Percentiles rank a stretch among this genome's conserved stretches.
These are phyloP conservation scores for Chenopodium quinoa DNA, from an alignment of 148 eudicot species.

Conservation along the genomic window DNA sequence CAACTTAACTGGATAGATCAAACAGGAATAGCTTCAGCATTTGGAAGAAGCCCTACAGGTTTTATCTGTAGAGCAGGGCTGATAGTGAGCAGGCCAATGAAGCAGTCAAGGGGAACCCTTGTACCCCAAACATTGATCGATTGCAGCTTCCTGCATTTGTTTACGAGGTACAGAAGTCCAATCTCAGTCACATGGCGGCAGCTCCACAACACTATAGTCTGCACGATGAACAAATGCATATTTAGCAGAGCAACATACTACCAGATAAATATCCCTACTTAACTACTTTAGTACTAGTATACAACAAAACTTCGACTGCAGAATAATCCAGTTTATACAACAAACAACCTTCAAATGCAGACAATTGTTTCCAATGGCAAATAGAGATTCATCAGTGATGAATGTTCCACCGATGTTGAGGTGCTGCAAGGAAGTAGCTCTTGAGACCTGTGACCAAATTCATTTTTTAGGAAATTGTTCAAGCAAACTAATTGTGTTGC, in stretches of 20 bases:
- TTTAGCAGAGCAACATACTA: too few relatives aligned
- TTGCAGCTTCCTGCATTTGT: conserved; percentile 59
- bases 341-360: conserved; percentile 56
- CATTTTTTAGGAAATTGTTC: neutral
- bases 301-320: neutral
- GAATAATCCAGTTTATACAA: neutral
- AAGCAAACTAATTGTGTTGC: neutral
- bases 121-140: conserved; percentile 84
- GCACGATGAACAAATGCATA: conserved; percentile 8
- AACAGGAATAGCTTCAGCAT: conserved; percentile 34
- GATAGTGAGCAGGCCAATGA: conserved; percentile 52
- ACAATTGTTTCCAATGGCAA: conserved; percentile 76
- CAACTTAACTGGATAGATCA: conserved; percentile 34
- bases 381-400: conserved; percentile 68
- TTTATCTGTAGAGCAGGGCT: conserved; percentile 81
- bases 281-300: too few relatives aligned
- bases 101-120: conserved; percentile 67
- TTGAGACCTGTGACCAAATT: conserved; percentile 51
- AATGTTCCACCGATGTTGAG: conserved; percentile 88
- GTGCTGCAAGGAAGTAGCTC: conserved; percentile 72
- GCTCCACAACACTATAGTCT: conserved; percentile 79
- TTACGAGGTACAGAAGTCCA: conserved; percentile 68
- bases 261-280: neutral
- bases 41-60: conserved; percentile 44
- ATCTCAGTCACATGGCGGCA: conserved; percentile 85